These are phyloP conservation scores for Phlebiopsis gigantea DNA, from an alignment of 768 basidiomycete genomes.

Conservation along the genomic window DNA sequence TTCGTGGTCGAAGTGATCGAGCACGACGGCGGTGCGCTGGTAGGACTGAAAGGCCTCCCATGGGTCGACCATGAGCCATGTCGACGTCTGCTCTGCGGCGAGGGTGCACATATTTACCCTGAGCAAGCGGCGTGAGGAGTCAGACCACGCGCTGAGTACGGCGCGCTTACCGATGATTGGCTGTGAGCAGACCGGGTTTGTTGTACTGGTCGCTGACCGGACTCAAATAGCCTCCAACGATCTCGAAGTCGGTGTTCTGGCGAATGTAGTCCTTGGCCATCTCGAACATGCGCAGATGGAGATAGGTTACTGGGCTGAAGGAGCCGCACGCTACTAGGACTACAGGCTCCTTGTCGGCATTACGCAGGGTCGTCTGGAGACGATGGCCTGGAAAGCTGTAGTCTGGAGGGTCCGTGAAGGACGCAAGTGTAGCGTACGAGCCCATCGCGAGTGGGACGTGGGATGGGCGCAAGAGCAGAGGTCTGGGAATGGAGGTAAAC, in stretches of 20 bases:
- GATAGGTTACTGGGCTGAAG: slow-evolving; percentile 97
- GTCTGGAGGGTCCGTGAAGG: slow-evolving; percentile 58
- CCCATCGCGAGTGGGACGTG: slow-evolving; percentile 8
- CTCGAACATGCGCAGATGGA: slow-evolving; percentile 98
- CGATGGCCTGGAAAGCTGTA: slow-evolving; percentile 69
- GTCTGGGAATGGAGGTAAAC: slow-evolving; percentile 1
- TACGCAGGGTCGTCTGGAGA: slow-evolving; percentile 49
- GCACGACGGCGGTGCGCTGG: slow-evolving; percentile 92
- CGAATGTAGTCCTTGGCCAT: slow-evolving; percentile 97
- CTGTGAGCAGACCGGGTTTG: slow-evolving; percentile 89
- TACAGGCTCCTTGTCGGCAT: slow-evolving; percentile 72
- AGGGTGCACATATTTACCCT: slow-evolving; percentile 87
- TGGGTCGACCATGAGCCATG: slow-evolving; percentile 96
- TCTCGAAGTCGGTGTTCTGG: slow-evolving; percentile 89
- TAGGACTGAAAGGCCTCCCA: slow-evolving; percentile 97
- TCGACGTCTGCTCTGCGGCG: slow-evolving; percentile 84
- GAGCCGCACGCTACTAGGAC: slow-evolving; percentile 96
- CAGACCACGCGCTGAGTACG: slow-evolving; percentile 14
- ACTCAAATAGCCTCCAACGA: slow-evolving; percentile 93
- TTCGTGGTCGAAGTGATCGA: slow-evolving; percentile 96
- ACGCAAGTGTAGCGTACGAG: slow-evolving; percentile 5
- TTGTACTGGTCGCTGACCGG: slow-evolving; percentile 96
- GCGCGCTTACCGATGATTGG: slow-evolving; percentile 75
- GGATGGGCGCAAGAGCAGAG: neutral
- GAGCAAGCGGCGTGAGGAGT: slow-evolving; percentile 14